phyloP scores from a whole-genome alignment of 805 yeast species.

The Candida maris region DNA sequence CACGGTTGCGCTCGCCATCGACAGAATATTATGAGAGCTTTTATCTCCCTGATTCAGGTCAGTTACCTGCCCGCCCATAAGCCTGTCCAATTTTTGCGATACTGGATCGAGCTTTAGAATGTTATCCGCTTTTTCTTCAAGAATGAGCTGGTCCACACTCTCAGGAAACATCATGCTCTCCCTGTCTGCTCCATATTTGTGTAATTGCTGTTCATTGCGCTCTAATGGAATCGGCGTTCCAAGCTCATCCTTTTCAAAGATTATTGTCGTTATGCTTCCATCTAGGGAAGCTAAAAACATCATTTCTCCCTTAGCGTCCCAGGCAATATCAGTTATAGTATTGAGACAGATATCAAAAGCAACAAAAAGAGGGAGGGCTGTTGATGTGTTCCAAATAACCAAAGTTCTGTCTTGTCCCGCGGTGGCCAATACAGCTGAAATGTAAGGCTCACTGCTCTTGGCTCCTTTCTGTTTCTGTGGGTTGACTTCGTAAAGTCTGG shows the following conservation, averaged over 20 bases:
- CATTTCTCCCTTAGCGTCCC: conserved; percentile 79
- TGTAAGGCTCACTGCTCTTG: conserved; percentile 21
- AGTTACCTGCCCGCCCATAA: conserved; percentile 33
- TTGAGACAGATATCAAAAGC: conserved; percentile 72
- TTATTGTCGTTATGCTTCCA: conserved; percentile 68
- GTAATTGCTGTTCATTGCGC: conserved; percentile 63
- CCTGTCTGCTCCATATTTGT: conserved; percentile 83
- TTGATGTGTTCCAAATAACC: conserved; percentile 82
- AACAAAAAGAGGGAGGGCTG: conserved; percentile 73
- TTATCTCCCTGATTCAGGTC: conserved; percentile 1
- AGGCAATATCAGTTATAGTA: conserved; percentile 82
- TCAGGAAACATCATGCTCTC: conserved; percentile 86
- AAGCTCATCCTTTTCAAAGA: conserved; percentile 61
- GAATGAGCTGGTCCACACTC: conserved; percentile 67
- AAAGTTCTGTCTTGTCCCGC: conserved; percentile 92
- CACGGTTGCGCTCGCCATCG: conserved; percentile 1
- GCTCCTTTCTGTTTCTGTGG: conserved; percentile 15
- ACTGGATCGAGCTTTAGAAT: conserved; percentile 14
- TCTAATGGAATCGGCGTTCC: conserved; percentile 62
- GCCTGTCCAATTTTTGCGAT: conserved; percentile 35
- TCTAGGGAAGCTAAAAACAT: conserved; percentile 80
- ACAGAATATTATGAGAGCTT: background rate
- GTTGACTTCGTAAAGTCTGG: conserved; percentile 50
- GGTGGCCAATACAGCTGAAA: conserved; percentile 79
- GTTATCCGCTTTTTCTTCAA: conserved; percentile 60